phyloP scores from a whole-genome alignment of 208 protist species.

The Trichomonas tenax region DNA sequence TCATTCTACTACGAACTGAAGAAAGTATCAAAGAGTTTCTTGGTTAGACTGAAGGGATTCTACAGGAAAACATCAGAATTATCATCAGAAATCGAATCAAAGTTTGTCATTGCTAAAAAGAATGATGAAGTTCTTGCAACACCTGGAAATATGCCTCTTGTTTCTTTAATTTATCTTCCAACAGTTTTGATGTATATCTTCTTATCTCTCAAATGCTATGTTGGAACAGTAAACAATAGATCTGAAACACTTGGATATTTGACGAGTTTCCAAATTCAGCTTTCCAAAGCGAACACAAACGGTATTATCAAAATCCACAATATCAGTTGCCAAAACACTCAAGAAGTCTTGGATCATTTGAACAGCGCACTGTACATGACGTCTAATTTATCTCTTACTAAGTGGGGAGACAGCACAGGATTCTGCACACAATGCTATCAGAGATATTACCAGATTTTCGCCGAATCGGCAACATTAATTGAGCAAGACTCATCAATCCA shows the following conservation, averaged over 20 bases:
- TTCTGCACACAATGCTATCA: not conserved
- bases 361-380: not conserved
- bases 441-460: not conserved
- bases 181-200: not conserved
- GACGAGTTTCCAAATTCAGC: not conserved
- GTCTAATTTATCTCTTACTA: not conserved
- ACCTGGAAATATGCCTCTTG: not conserved
- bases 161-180: not conserved
- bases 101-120: not conserved
- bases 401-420: not conserved
- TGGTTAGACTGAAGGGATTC: not conserved
- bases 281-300: not conserved
- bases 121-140: not conserved
- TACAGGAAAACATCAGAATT: not conserved
- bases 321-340: not conserved
- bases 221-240: not conserved
- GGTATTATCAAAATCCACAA: not conserved
- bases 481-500: not conserved
- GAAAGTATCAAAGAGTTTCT: not conserved
- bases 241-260: not conserved
- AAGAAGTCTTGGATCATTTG: not conserved
- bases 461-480: not conserved
- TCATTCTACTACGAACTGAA: not conserved
- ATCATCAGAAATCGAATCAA: not conserved
- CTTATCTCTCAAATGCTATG: not conserved